phyloP scores from a whole-genome alignment of 768 basidiomycete genomes.

The Macrolepiota dolichaula region DNA sequence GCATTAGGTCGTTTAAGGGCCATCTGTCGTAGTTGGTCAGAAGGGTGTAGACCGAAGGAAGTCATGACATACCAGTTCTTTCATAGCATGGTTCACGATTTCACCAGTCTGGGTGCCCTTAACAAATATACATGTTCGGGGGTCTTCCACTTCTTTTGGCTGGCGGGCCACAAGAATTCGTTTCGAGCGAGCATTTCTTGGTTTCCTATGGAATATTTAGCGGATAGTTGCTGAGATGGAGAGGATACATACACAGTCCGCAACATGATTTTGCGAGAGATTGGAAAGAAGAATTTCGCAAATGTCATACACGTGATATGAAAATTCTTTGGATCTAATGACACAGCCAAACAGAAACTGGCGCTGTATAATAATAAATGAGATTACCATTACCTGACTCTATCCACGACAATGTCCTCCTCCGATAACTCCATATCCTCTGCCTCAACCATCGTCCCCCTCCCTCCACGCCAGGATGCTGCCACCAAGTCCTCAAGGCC shows the following conservation, averaged over 20 bases:
- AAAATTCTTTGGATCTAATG: neutral
- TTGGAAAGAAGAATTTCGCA: neutral
- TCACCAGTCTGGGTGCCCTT: conserved; percentile 85
- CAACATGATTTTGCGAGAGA: conserved; percentile 17
- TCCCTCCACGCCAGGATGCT: conserved; percentile 26
- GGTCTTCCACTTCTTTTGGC: conserved; percentile 87
- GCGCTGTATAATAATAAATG: neutral
- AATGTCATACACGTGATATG: neutral
- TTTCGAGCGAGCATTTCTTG: conserved; percentile 95
- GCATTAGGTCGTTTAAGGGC: conserved; percentile 88
- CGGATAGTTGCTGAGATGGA: neutral
- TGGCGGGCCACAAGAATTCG: conserved; percentile 82
- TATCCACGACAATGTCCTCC: conserved; percentile 17
- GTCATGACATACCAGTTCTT: conserved; percentile 69
- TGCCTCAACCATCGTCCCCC: conserved; percentile 27
- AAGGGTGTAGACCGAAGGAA: neutral
- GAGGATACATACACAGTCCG: conserved; percentile 20
- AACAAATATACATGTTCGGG: conserved; percentile 86
- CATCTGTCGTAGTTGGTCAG: conserved; percentile 55
- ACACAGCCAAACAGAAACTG: neutral
- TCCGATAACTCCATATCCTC: conserved; percentile 18
- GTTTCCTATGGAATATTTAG: conserved; percentile 48
- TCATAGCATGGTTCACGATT: conserved; percentile 75
- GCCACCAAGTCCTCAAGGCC: conserved; percentile 31
- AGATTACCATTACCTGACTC: neutral